phyloP scores from a whole-genome alignment of 1,139 yeast species.

The Ogataea hybrid region DNA sequence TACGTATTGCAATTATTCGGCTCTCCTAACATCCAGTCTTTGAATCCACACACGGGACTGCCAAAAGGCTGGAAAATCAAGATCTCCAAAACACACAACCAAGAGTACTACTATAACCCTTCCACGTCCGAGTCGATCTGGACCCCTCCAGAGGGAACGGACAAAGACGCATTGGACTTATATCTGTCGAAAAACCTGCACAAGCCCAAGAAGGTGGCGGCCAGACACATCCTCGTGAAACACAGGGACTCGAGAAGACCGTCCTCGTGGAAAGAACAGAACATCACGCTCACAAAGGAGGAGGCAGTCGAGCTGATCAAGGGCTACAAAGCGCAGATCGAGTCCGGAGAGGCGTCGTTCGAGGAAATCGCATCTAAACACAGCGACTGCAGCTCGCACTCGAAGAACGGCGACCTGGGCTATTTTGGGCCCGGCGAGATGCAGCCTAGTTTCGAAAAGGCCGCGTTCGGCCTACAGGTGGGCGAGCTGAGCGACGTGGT shows the following conservation, averaged over 20 bases:
- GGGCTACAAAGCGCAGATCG: slow-evolving; percentile 57
- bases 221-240: slow-evolving; percentile 76
- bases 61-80: slow-evolving; percentile 85
- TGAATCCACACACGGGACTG: slow-evolving; percentile 53
- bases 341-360: slow-evolving; percentile 67
- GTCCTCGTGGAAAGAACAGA: slow-evolving; percentile 77
- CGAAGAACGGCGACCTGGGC: slow-evolving; percentile 91
- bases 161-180: slow-evolving; percentile 53
- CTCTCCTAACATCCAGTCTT: background rate
- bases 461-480: slow-evolving; percentile 75
- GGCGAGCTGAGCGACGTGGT: slow-evolving; percentile 84
- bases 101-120: slow-evolving; percentile 78
- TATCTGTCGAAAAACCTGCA: slow-evolving; percentile 48
- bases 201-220: slow-evolving; percentile 60
- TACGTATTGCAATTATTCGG: background rate
- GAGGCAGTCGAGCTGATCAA: slow-evolving; percentile 72
- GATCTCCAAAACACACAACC: slow-evolving; percentile 74
- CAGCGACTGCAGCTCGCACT: slow-evolving; percentile 86
- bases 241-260: slow-evolving; percentile 86
- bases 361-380: slow-evolving; percentile 76
- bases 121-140: slow-evolving; percentile 75
- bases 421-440: slow-evolving; percentile 84
- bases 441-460: slow-evolving; percentile 93
- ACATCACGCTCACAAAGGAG: slow-evolving; percentile 73
- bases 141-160: slow-evolving; percentile 91